A percentile compares a stretch with the other conserved stretches of the same genome.
Conservation (phyloP, 148 eudicot genomes). For the Camellia sinensis region DNA sequence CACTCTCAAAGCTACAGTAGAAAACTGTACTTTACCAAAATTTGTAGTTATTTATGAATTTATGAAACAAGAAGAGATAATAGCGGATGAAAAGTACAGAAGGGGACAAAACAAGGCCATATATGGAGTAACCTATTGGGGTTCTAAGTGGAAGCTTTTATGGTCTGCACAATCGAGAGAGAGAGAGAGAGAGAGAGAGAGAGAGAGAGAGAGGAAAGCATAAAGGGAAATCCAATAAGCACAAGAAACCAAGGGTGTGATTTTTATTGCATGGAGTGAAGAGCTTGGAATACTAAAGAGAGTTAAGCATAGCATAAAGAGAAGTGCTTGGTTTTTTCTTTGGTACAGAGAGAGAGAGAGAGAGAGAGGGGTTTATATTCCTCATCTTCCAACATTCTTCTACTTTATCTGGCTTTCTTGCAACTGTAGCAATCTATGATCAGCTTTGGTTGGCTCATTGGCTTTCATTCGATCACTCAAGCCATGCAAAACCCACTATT, state of each 20-base stretch:
- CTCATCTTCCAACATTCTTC: slow-evolving; percentile 18
- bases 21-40: background rate
- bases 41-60: background rate
- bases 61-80: slow-evolving; percentile 6
- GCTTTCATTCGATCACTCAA: slow-evolving; percentile 11
- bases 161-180: slow-evolving; percentile 24
- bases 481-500: slow-evolving; percentile 5
- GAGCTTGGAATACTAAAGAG: slow-evolving; percentile 61
- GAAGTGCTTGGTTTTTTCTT: slow-evolving; percentile 28
- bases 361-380: slow-evolving; percentile 22
- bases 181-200: slow-evolving; percentile 29
- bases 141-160: slow-evolving; percentile 13
- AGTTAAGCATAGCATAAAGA: slow-evolving; percentile 35
- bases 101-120: slow-evolving; percentile 12
- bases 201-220: slow-evolving; percentile 52
- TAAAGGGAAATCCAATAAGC: slow-evolving; percentile 63
- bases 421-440: slow-evolving; percentile 33
- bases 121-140: background rate
- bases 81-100: background rate
- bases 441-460: slow-evolving; percentile 28
- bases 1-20: background rate
- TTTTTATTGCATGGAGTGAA: slow-evolving; percentile 40
- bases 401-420: slow-evolving; percentile 49
- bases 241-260: slow-evolving; percentile 48
- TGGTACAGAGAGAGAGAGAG: background rate